Percentiles rank a stretch among this genome's conserved stretches.
phyloP scores from a whole-genome alignment of 2,329 filamentous ascomycete species.

The Didymella arachidicola region DNA sequence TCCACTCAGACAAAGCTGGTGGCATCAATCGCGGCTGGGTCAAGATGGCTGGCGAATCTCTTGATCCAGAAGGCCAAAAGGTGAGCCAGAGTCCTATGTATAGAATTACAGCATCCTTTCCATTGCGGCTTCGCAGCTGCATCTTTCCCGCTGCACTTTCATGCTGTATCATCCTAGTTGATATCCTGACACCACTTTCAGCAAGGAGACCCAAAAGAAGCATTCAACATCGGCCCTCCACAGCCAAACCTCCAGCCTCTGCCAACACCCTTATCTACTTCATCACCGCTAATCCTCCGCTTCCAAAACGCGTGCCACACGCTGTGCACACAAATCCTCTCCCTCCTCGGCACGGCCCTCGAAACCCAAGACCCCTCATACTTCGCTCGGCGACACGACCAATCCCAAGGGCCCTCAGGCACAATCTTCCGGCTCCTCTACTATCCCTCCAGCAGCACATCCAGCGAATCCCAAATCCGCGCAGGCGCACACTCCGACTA shows the following conservation, averaged over 20 bases:
- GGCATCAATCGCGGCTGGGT: conserved; percentile 86
- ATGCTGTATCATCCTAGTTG: too few relatives aligned
- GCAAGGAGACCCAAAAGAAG: conserved; percentile 80
- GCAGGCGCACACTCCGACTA: conserved; percentile 95
- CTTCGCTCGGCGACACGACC: conserved; percentile 69
- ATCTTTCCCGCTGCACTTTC: too few relatives aligned
- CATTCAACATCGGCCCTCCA: conserved; percentile 91
- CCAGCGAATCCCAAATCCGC: conserved; percentile 61
- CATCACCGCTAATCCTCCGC: conserved; percentile 67
- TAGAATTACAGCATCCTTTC: too few relatives aligned
- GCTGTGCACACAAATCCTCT: conserved; percentile 76
- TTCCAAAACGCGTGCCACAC: conserved; percentile 76
- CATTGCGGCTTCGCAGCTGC: too few relatives aligned
- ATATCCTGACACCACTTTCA: conserved; percentile 42
- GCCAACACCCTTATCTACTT: conserved; percentile 67
- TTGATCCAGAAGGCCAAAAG: conserved; percentile 84
- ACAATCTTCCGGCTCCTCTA: conserved; percentile 64
- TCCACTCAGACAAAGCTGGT: conserved; percentile 65
- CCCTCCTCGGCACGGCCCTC: conserved; percentile 80
- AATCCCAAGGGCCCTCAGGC: conserved; percentile 58
- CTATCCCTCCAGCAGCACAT: conserved; percentile 43
- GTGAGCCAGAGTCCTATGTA: conserved; percentile 52
- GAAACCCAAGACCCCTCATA: conserved; percentile 61
- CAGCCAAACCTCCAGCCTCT: conserved; percentile 72
- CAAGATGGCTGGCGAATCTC: conserved; percentile 83